These are phyloP conservation scores for Neonectria sp. DNA, from an alignment of 2,329 filamentous ascomycete genomes.

Conservation along the genomic window DNA sequence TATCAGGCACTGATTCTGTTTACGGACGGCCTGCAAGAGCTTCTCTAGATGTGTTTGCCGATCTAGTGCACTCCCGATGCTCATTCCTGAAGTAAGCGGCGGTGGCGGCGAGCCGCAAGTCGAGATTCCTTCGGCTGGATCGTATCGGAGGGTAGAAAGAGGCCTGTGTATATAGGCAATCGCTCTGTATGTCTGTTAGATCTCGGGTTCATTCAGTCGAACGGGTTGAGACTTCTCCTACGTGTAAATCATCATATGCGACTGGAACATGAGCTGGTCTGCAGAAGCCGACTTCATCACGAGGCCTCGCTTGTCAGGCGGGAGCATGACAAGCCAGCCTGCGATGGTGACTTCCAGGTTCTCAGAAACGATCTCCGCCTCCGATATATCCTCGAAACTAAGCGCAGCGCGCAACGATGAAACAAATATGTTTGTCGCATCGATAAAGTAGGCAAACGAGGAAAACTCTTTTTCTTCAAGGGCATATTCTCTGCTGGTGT, in stretches of 20 bases:
- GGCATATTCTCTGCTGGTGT: neutral
- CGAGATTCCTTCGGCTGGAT: slow-evolving; percentile 6
- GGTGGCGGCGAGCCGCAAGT: slow-evolving; percentile 3
- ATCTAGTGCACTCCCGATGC: neutral
- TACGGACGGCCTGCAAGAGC: slow-evolving; percentile 2
- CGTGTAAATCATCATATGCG: slow-evolving; percentile 29
- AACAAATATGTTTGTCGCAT: slow-evolving; percentile 20
- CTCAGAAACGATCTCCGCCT: slow-evolving; percentile 11
- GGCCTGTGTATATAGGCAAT: slow-evolving; percentile 2
- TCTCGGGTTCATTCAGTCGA: too few species aligned
- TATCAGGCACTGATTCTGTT: slow-evolving; percentile 9
- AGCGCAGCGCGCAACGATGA: slow-evolving; percentile 9
- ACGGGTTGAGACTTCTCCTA: neutral
- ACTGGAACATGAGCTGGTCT: slow-evolving; percentile 25
- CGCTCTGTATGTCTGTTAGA: neutral
- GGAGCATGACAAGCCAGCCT: slow-evolving; percentile 20
- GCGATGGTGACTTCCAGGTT: slow-evolving; percentile 17
- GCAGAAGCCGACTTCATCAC: slow-evolving; percentile 4
- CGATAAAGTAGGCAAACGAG: slow-evolving; percentile 20
- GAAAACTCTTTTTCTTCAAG: neutral
- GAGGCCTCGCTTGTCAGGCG: slow-evolving; percentile 6
- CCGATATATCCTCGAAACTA: neutral
- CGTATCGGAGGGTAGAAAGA: slow-evolving; percentile 7
- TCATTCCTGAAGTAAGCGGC: neutral
- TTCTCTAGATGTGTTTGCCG: slow-evolving; percentile 4